Evolutionary conservation across 2,329 filamentous ascomycete species (phyloP), one percentile per base, ranked within the genome.

Genomic region (Fusarium cicatricum): DNA sequence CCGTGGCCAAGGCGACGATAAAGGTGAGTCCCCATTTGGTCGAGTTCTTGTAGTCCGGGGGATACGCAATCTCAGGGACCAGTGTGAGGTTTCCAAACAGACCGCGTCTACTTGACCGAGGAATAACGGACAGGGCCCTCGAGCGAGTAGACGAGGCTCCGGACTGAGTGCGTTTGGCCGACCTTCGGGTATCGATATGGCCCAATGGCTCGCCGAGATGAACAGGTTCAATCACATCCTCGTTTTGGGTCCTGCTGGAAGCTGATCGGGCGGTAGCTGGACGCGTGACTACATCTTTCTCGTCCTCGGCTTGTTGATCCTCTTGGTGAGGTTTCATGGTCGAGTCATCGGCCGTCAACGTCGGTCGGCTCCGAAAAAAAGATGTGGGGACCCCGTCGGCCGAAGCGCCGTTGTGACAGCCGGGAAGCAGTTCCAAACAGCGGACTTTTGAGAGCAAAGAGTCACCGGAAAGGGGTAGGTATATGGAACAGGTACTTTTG

Each of bases 11-110:
- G 2, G 92, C 89, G 39, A 97, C 85, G 41, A 94, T 84, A 31
- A 86, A 79, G 0, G 92, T 96, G 62, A 97, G 87, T 56, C 85
- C 82, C 92, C 92, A 97, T 85, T 97, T 97, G 12, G 85, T 91
- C 43, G 77, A 82, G 29, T 85, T 83, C 11, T 82, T 77, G 70
- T 97, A 96, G 44, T 91, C 84, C 55, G 88, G 86, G 0, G 92
- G 90, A 28, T 88, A 81, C 39, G 90, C 86, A 12, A 96, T 86
- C 75, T 97, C 93, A 2, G 92, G 89, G 14, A 96, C 79, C 28
- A 96, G 56, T 1, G 90, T 80, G 11, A 96, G 79, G 32, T 82
- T 82, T 1, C 86, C 87, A 41, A 97, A 81, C 2, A 96, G 78
- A 0, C 93, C 93, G 67, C 92, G 82, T 42, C 91, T 83, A 52